phyloP scores from a whole-genome alignment of 106 monocot species.

The Phalaenopsis aphrodite region DNA sequence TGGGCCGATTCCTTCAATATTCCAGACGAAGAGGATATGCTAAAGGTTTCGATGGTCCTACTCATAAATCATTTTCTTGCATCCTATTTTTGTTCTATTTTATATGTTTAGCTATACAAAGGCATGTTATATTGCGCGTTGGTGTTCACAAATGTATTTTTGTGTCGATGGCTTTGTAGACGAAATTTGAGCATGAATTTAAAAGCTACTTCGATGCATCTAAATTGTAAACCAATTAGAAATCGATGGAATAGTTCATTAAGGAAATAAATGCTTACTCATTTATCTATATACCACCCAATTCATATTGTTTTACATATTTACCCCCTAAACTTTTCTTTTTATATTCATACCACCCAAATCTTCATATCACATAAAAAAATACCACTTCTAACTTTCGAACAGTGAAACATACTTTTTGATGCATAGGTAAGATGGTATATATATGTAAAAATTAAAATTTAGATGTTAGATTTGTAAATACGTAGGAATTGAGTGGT shows the following conservation, averaged over 20 bases:
- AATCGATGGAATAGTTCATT: neutral
- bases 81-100: neutral
- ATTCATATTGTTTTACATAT: no score
- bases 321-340: no score
- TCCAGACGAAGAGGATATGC: slow-evolving; percentile 84
- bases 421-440: no score
- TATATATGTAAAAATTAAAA: no score
- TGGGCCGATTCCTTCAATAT: slow-evolving; percentile 75
- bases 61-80: neutral
- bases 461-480: no score
- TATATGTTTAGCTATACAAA: neutral
- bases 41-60: slow-evolving; percentile 47
- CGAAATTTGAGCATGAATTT: neutral
- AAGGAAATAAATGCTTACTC: neutral
- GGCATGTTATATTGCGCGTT: neutral
- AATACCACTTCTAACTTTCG: no score
- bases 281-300: neutral
- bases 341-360: no score
- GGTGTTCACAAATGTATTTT: neutral
- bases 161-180: neutral
- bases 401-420: no score
- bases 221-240: neutral
- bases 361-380: no score
- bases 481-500: no score
- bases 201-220: neutral